Base-by-base conservation (phyloP, 1,284 basidiomycete species). In the Bjerkandera adusta region DNA sequence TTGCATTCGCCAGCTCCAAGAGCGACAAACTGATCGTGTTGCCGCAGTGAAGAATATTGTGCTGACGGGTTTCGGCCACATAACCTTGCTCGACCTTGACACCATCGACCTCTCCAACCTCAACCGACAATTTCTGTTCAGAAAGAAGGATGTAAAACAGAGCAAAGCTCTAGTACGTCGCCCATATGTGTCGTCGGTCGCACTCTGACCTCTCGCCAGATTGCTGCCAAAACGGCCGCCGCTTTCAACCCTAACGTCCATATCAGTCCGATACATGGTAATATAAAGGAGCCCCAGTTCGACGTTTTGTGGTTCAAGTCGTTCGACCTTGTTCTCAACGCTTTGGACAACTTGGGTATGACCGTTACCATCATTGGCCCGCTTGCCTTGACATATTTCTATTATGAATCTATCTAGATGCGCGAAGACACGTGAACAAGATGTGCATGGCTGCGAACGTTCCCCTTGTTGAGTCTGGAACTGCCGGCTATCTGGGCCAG, bases 71-170 rank as follows among this genome's bases (percentile, higher is more conserved):
- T 97, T 98, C 57, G 89, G 87, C 25, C 76, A 93, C 60, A 94
- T 98, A 53, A 95, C 96, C 0, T 72, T 94, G 58, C 79, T 99
- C 54, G 97, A 99, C 70, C 77, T 99, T 50, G 97, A 99, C 70
- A 99, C 96, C 5, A 99, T 99, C 67, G 97, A 99, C 76, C 78
- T 99, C 25, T 97, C 94, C 43, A 99, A 99, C 65, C 75, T 99
- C 43, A 99, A 99, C 64, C 82, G 97, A 18, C 97, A 99, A 63
- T 99, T 99, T 68, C 74, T 99, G 30, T 99, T 99, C 70, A 83
- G 85, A 54, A 98, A 98, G 70, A 95, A 95, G 59, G 95, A 98
- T 63, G 92, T 99, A 51, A 96, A 97, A 61, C 90, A 97, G 63
- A 88, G 93, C 57, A 99, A 99, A 71, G 89, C 95, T 5, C 63